These are phyloP conservation scores for Alternaria rosae DNA, from an alignment of 2,329 filamentous ascomycete genomes.

Conservation along the genomic window DNA sequence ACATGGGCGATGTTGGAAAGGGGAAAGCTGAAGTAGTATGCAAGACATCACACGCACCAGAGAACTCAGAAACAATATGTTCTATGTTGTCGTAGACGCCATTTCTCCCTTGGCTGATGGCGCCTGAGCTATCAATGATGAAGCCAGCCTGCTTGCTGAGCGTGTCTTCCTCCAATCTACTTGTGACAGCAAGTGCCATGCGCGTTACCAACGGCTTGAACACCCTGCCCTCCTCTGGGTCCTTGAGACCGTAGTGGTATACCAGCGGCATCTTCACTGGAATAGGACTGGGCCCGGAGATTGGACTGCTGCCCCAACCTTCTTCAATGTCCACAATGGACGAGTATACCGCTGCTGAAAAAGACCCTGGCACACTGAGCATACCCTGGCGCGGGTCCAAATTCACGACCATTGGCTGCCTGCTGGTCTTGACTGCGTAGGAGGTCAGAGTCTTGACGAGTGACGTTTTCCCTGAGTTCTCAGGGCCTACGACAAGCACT, in stretches of 20 bases:
- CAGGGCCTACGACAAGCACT: slow-evolving; percentile 82
- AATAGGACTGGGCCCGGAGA: slow-evolving; percentile 84
- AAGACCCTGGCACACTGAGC: slow-evolving; percentile 69
- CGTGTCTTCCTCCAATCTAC: slow-evolving; percentile 77
- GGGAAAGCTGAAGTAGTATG: neutral
- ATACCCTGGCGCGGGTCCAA: slow-evolving; percentile 77
- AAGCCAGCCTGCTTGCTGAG: slow-evolving; percentile 76
- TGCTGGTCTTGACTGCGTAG: slow-evolving; percentile 77
- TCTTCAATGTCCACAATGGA: slow-evolving; percentile 88
- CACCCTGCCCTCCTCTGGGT: slow-evolving; percentile 71
- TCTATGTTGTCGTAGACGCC: slow-evolving; percentile 77
- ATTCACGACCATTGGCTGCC: slow-evolving; percentile 83
- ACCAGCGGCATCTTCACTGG: slow-evolving; percentile 92
- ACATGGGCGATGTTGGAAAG: neutral
- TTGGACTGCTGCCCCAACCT: slow-evolving; percentile 89
- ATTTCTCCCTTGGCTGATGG: slow-evolving; percentile 68
- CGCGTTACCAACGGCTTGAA: slow-evolving; percentile 78
- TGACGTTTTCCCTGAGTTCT: slow-evolving; percentile 83
- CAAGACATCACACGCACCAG: slow-evolving; percentile 58
- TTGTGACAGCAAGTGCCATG: slow-evolving; percentile 79
- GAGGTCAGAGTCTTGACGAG: slow-evolving; percentile 78
- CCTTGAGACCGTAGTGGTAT: slow-evolving; percentile 82
- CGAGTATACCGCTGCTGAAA: slow-evolving; percentile 86
- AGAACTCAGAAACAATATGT: slow-evolving; percentile 76
- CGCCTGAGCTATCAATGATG: slow-evolving; percentile 82